Conservation (phyloP, 768 basidiomycete species). For the Xerocomellus amylosporus region DNA sequence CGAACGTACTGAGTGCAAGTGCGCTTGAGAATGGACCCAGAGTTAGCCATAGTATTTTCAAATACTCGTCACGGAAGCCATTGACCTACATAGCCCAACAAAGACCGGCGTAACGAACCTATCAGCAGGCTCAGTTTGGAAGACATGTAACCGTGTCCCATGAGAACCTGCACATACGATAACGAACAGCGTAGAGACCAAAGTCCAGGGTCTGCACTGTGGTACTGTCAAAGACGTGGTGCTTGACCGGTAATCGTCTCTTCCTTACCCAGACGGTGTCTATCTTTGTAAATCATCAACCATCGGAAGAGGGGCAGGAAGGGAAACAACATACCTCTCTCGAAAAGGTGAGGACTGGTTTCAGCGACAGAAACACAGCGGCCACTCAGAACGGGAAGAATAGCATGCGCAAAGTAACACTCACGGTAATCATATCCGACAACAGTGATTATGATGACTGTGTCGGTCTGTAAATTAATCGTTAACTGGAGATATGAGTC, state of each 20-base stretch:
- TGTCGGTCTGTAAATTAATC: background rate
- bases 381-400: background rate
- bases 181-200: conserved; percentile 16
- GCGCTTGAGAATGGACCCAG: background rate
- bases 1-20: conserved; percentile 3
- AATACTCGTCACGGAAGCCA: no score
- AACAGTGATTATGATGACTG: background rate
- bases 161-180: conserved; percentile 3
- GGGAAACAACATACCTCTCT: conserved; percentile 10
- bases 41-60: background rate
- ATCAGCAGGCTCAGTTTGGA: background rate
- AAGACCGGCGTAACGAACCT: conserved; percentile 19
- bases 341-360: conserved; percentile 14
- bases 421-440: conserved; percentile 12
- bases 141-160: background rate
- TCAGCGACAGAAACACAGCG: background rate
- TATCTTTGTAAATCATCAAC: conserved; percentile 3
- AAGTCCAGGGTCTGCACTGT: conserved; percentile 12
- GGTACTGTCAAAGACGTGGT: background rate
- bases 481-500: background rate
- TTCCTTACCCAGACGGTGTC: conserved; percentile 13
- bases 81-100: conserved; percentile 9
- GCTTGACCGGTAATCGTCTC: background rate
- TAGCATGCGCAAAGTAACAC: background rate
- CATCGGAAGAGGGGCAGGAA: background rate